A percentile compares a stretch with the other conserved stretches of the same genome.
These are phyloP conservation scores for Stromatinia cepivora DNA, from an alignment of 2,329 filamentous ascomycete genomes.

Conservation along the genomic window DNA sequence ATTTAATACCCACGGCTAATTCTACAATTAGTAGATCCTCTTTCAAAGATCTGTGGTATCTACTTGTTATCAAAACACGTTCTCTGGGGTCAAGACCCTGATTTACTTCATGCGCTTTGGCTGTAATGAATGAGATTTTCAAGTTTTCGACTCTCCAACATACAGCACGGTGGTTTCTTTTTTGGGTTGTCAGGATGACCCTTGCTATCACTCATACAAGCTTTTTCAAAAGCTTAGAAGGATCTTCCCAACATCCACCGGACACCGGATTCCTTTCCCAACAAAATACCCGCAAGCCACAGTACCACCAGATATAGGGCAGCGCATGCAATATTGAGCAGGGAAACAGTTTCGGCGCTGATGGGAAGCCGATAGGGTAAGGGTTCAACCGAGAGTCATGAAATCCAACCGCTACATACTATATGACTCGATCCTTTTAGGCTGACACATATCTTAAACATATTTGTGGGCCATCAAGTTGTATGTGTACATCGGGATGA, in stretches of 20 bases:
- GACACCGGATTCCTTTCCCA: slow-evolving; percentile 1
- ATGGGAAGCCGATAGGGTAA: neutral
- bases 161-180: neutral
- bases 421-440: neutral
- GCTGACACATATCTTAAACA: neutral
- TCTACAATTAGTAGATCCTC: neutral
- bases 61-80: neutral
- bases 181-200: neutral
- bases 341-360: neutral
- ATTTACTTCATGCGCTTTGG: neutral
- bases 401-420: neutral
- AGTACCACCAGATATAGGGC: slow-evolving; percentile 13
- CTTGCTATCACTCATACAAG: neutral
- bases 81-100: slow-evolving; percentile 4
- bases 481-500: neutral
- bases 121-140: neutral
- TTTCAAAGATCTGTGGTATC: neutral
- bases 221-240: neutral
- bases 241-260: neutral
- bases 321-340: slow-evolving; percentile 4
- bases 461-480: neutral
- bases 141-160: neutral
- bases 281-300: slow-evolving; percentile 4
- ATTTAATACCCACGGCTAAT: neutral
- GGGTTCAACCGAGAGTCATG: neutral